Evolutionary conservation across 768 basidiomycete genomes (phyloP).

Genomic region (Phaeotremella skinneri): DNA sequence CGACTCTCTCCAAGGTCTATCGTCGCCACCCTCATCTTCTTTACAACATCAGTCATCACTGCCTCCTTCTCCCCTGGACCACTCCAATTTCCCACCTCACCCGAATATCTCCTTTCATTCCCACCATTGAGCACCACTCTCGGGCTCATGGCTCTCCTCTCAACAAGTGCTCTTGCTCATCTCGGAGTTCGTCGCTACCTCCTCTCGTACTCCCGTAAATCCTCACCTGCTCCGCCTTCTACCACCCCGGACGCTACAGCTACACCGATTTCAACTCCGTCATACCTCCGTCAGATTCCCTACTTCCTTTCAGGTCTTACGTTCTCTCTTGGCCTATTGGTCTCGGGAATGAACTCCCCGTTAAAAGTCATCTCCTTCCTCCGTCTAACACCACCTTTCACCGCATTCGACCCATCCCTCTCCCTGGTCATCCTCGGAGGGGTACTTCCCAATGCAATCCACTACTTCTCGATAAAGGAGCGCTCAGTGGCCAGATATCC

Average conservation of each 20-base stretch:
- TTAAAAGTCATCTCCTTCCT: slow-evolving; percentile 51
- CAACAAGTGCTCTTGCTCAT: slow-evolving; percentile 3
- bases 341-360: slow-evolving; percentile 51
- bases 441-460: slow-evolving; percentile 46
- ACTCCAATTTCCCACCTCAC: not conserved
- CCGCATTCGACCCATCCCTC: slow-evolving; percentile 51
- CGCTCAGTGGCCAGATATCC: slow-evolving; percentile 7
- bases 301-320: slow-evolving; percentile 41
- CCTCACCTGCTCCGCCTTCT: slow-evolving; percentile 1
- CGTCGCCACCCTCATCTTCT: slow-evolving; percentile 46
- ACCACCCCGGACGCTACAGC: not conserved
- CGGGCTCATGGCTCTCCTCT: not conserved
- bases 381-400: slow-evolving; percentile 23
- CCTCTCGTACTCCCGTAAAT: slow-evolving; percentile 3
- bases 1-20: slow-evolving; percentile 50
- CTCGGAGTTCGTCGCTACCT: slow-evolving; percentile 11
- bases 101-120: not conserved
- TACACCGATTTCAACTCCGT: not conserved
- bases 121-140: not conserved
- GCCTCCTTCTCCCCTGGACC: slow-evolving; percentile 23
- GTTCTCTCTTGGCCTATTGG: slow-evolving; percentile 48
- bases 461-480: slow-evolving; percentile 24
- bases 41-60: slow-evolving; percentile 43
- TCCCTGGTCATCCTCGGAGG: slow-evolving; percentile 50
- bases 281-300: slow-evolving; percentile 7